A percentile compares a stretch with the other conserved stretches of the same genome.
Conservation (phyloP, 1,284 basidiomycete genomes). For the Ustilago vetiveriae region DNA sequence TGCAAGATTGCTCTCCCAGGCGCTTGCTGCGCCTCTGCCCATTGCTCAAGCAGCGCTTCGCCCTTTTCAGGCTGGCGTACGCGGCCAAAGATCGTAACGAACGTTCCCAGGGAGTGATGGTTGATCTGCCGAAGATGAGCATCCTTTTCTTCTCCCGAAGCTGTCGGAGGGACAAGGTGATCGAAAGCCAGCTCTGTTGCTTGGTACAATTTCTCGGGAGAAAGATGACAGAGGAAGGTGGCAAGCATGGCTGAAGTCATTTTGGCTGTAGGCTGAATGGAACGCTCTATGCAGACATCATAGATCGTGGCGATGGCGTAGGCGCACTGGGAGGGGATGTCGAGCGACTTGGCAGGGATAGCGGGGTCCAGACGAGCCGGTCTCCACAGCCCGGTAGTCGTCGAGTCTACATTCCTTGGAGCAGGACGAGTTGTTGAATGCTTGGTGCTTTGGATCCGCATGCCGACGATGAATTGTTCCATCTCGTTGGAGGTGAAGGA, state of each 20-base stretch:
- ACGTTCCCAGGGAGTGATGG: conserved; percentile 17
- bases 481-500: conserved; percentile 20
- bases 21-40: conserved; percentile 24
- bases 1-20: neutral
- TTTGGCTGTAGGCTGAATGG: conserved; percentile 10
- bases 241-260: conserved; percentile 36
- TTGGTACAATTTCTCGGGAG: conserved; percentile 8
- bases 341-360: conserved; percentile 23
- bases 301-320: conserved; percentile 43
- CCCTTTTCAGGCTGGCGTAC: conserved; percentile 11
- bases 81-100: conserved; percentile 24
- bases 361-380: conserved; percentile 17
- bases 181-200: conserved; percentile 8
- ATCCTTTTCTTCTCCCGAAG: neutral
- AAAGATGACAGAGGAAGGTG: conserved; percentile 10
- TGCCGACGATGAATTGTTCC: conserved; percentile 23
- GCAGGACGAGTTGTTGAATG: conserved; percentile 19
- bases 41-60: conserved; percentile 16
- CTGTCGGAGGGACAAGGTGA: conserved; percentile 4
- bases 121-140: conserved; percentile 10
- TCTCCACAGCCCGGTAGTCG: conserved; percentile 15
- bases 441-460: conserved; percentile 18
- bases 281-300: conserved; percentile 19
- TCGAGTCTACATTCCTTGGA: neutral
- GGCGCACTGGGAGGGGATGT: conserved; percentile 37